These are phyloP conservation scores for Russula sp. DNA, from an alignment of 768 basidiomycete species.

Conservation along the genomic window DNA sequence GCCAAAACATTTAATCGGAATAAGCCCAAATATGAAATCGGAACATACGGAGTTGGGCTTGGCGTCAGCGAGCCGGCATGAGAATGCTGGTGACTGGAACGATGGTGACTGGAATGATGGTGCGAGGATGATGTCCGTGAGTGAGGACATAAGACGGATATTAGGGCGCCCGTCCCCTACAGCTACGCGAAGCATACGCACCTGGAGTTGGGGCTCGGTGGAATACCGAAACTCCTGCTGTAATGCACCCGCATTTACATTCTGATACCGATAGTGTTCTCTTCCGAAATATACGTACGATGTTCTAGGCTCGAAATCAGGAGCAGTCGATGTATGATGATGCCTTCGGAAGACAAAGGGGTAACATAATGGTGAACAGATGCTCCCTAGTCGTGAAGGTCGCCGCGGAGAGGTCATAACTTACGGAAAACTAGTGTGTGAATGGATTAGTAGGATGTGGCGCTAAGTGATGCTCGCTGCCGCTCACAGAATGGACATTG, in stretches of 20 bases:
- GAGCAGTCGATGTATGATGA: slow-evolving; percentile 9
- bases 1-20: not conserved
- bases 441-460: slow-evolving; percentile 1
- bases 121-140: slow-evolving; percentile 3
- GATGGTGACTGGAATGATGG: not conserved
- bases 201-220: slow-evolving; percentile 12
- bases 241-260: not conserved
- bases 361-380: not conserved
- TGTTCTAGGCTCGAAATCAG: not conserved
- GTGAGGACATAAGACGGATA: not conserved
- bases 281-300: slow-evolving; percentile 9
- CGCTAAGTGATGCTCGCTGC: not conserved
- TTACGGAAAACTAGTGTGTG: slow-evolving; percentile 17
- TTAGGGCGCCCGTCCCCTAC: not conserved
- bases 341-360: slow-evolving; percentile 6
- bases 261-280: not conserved
- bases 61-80: slow-evolving; percentile 6
- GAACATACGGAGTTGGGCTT: slow-evolving; percentile 18
- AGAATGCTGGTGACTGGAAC: not conserved
- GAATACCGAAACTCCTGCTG: slow-evolving; percentile 14
- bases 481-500: slow-evolving; percentile 23
- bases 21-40: not conserved
- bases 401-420: not conserved
- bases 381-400: not conserved
- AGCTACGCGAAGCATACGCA: slow-evolving; percentile 2